Conservation (phyloP, 139 green algal species). For the Picochlorum sp. region DNA sequence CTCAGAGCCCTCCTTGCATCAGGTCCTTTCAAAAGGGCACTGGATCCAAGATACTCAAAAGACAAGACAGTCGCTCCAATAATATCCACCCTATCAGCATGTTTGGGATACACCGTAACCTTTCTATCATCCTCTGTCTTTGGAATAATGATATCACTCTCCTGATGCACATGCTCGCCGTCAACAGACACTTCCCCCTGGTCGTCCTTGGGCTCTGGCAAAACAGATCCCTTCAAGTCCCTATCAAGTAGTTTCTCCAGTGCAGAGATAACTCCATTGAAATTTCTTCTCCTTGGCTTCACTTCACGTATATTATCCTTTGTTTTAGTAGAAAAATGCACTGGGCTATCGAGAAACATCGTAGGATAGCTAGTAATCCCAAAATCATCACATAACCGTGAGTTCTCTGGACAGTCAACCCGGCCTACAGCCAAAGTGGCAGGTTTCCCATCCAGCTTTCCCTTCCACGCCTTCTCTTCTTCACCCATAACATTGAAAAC, state of each 20-base stretch:
- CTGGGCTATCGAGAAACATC: slow-evolving; percentile 4
- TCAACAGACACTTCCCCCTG: neutral
- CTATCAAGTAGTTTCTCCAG: neutral
- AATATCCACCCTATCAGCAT: slow-evolving; percentile 28
- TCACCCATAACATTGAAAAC: slow-evolving; percentile 15
- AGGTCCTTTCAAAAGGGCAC: slow-evolving; percentile 23
- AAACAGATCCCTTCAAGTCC: neutral
- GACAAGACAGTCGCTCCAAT: slow-evolving; percentile 36
- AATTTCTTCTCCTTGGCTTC: neutral
- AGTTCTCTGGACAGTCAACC: slow-evolving; percentile 42
- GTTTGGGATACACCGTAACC: neutral
- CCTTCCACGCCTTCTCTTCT: slow-evolving; percentile 14
- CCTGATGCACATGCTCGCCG: neutral
- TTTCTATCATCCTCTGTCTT: neutral
- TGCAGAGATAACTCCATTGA: slow-evolving; percentile 1
- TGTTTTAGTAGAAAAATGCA: neutral
- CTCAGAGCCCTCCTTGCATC: slow-evolving; percentile 34
- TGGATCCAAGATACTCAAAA: slow-evolving; percentile 33
- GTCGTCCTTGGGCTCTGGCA: neutral
- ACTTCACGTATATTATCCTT: neutral
- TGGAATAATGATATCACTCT: neutral
- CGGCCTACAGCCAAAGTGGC: slow-evolving; percentile 32
- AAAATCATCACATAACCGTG: slow-evolving; percentile 6
- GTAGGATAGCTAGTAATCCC: slow-evolving; percentile 11
- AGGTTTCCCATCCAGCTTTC: neutral